Base-by-base conservation (phyloP, 2,329 filamentous ascomycete genomes). In the Zasmidium angulare region DNA sequence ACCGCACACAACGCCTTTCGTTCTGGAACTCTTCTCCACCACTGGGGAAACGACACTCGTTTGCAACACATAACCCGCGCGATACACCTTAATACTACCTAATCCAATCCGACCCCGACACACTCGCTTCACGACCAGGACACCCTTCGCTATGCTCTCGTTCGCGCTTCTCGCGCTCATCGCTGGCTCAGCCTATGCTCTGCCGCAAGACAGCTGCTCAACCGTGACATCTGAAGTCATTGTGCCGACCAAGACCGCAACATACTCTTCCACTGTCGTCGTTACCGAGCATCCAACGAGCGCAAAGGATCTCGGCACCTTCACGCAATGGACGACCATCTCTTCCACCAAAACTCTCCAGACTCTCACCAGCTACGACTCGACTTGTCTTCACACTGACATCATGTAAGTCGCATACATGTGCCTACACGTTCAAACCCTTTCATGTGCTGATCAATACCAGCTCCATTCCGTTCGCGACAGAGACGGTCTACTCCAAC, bases 201-300 rank as follows among this genome's bases (percentile, higher is more conserved):
- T 70, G 21, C 69, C 70, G 14, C 68, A 70, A 53, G 64, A 67
- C 4, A 53, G 46, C 46, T 72, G 71, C 57, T 59, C 58, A 11
- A 72, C 70, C 12, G 64, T 59, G 20, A 72, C 70, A 11, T 60
- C 43, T 14, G 62, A 69, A 50, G 63, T 68, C 46, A 68, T 71
- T 19, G 56, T 69, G 19, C 71, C 71, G 3, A 72, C 70, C 11
- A 65, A 50, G 36, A 72, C 71, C n/a, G 63, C 63, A 20, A 72
- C 70, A 3, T 72, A 69, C 61, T 58, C 55, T 2, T 64, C 63
- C 19, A 71, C 68, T 6, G 55, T 57, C 19, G 67, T 72, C 17
- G 56, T 64, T 17, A 71, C 69, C 10, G 61, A 65, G 7, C 50
- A 58, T 43, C 63, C 68, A 2, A 66, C 64, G 3, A 69, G 67